A percentile compares a stretch with the other conserved stretches of the same genome.
Evolutionary conservation across 208 protist genomes (phyloP).

Genomic region (Trypanosoma platydactyli): DNA sequence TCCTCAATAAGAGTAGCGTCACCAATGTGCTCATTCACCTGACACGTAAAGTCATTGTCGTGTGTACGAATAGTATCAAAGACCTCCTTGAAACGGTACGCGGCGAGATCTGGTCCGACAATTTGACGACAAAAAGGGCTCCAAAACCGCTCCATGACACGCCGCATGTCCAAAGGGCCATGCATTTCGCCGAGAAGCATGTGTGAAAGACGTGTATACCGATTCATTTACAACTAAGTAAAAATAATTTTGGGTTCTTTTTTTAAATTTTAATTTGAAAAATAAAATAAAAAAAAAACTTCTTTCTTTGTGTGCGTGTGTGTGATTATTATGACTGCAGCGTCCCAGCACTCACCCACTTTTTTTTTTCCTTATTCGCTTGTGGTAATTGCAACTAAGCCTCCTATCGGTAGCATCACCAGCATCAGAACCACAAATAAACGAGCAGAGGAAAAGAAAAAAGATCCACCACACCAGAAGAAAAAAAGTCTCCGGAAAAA

Average conservation of each 20-base stretch:
- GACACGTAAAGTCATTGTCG: constrained; percentile 55
- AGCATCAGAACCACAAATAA: constrained; percentile 10
- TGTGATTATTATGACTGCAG: too few relatives aligned
- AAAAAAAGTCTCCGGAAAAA: constrained; percentile 15
- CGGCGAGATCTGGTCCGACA: constrained; percentile 39
- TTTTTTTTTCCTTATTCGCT: constrained; percentile 11
- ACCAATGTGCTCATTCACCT: constrained; percentile 66
- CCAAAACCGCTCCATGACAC: constrained; percentile 65
- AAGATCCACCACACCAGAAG: constrained; percentile 14
- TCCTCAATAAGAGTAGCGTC: constrained; percentile 52
- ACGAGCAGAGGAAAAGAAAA: constrained; percentile 16
- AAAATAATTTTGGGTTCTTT: too few relatives aligned
- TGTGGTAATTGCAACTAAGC: neutral
- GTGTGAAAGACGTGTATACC: constrained; percentile 19
- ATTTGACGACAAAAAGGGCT: constrained; percentile 39
- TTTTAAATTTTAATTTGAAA: too few relatives aligned
- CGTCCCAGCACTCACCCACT: neutral
- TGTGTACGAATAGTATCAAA: constrained; percentile 38
- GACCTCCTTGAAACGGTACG: constrained; percentile 60
- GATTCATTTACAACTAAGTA: too few relatives aligned
- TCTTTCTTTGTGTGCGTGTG: too few relatives aligned
- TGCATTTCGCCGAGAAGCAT: neutral
- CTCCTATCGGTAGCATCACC: neutral
- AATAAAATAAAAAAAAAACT: too few relatives aligned
- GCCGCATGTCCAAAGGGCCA: constrained; percentile 27